Base-by-base conservation (phyloP, 345 rosid species). In the Euphorbia peplus region DNA sequence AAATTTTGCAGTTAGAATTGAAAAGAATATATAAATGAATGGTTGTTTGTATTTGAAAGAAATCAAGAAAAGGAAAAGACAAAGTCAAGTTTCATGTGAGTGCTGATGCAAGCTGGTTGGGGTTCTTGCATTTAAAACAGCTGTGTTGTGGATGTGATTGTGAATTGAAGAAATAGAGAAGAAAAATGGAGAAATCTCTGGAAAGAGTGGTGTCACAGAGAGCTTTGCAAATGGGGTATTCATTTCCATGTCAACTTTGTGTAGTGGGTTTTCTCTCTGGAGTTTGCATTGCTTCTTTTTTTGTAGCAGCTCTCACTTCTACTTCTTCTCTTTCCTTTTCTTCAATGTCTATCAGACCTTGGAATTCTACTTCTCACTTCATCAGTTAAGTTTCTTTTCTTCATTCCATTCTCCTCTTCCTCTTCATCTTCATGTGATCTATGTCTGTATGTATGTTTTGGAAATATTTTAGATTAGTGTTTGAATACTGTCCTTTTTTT, bases 181-280 rank as follows among this genome's bases (percentile, higher is more conserved):
- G 59, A 53, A 50, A 56, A 7, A 89, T 86, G 97, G 92, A 88
- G 77, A 95, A 86, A 84, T 80, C 85, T 44, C 70, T 95, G 24
- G 97, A 95, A 75, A 95, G 88, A 73, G 78, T 87, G 10, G 81
- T 95, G 59, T 91, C 96, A 67, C 96, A 90, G 72, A 91, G 57
- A 72, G 99, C 96, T 64, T 51, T 90, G 73, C 91, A 88, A 71
- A 86, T 90, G 83, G 90, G 97, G 0, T 86, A 72, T 73, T 95
- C 99, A 69, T 90, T 91, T 82, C 80, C 93, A 41, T 95, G 97
- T 68, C 99, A 91, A 76, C 83, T 95, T 35, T 91, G 97, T 73
- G 95, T 91, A 42, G 79, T 90, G 82, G 97, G 97, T 61, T 83
- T 90, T 67, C 90, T 95, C 9, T 83, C 87, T 75, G 99, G 99